A percentile compares a stretch with the other conserved stretches of the same genome.
Conservation (phyloP, 2,329 filamentous ascomycete species). For the Metarhizium brunneum region DNA sequence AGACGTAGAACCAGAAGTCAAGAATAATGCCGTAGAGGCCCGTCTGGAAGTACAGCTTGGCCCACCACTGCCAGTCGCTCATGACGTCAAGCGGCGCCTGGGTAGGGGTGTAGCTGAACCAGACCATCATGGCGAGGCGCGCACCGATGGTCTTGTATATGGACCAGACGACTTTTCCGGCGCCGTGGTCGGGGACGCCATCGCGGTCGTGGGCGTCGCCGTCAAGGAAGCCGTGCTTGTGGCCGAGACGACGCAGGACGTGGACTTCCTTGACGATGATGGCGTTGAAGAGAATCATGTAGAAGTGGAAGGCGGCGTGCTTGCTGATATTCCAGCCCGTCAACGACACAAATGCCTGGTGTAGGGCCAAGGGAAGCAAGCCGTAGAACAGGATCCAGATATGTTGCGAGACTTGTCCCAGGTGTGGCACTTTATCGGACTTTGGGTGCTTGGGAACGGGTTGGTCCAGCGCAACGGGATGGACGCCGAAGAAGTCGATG, state of each 20-base stretch:
- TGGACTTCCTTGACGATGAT: conserved; percentile 30
- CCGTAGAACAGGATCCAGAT: conserved; percentile 28
- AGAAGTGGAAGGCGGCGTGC: conserved; percentile 24
- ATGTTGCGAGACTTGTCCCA: conserved; percentile 24
- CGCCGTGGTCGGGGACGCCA: conserved; percentile 30
- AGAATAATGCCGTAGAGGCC: conserved; percentile 17
- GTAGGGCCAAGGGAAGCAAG: not conserved
- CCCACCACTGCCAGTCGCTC: conserved; percentile 13
- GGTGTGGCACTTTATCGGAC: conserved; percentile 21
- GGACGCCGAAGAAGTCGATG: conserved; percentile 19
- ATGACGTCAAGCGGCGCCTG: conserved; percentile 8
- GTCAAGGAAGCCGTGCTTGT: conserved; percentile 31
- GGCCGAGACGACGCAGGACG: conserved; percentile 27
- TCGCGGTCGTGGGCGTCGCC: conserved; percentile 20
- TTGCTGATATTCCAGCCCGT: conserved; percentile 17
- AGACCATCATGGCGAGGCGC: conserved; percentile 23
- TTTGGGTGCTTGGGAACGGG: conserved; percentile 29
- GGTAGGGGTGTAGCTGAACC: conserved; percentile 18
- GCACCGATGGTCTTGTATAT: conserved; percentile 23
- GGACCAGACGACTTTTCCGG: conserved; percentile 23
- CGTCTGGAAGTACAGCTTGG: conserved; percentile 26
- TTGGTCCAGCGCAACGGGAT: conserved; percentile 18
- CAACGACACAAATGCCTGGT: conserved; percentile 22
- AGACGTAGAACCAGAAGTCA: conserved; percentile 35
- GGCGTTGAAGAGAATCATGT: conserved; percentile 27